These are phyloP conservation scores for Boletus edulis DNA, from an alignment of 768 basidiomycete species.

Conservation along the genomic window DNA sequence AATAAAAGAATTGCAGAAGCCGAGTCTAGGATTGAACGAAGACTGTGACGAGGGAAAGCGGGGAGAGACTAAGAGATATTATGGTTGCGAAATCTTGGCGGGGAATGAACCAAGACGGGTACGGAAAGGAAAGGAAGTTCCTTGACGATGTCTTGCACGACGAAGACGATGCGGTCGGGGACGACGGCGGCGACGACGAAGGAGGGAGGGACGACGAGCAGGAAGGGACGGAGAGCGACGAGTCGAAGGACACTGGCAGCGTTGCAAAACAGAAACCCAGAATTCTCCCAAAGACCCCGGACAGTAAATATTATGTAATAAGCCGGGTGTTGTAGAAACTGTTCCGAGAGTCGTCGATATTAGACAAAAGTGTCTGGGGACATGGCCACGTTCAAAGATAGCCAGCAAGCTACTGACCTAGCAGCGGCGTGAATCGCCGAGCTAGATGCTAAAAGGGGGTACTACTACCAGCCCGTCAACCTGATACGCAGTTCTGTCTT, in stretches of 20 bases:
- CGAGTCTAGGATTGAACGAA: constrained; percentile 23
- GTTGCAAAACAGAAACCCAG: constrained; percentile 35
- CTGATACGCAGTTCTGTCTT: no score
- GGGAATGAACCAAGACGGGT: constrained; percentile 25
- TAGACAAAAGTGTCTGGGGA: constrained; percentile 9
- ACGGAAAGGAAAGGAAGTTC: constrained; percentile 20
- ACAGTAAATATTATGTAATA: constrained; percentile 20
- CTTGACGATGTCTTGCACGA: constrained; percentile 20
- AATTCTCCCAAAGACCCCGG: constrained; percentile 36
- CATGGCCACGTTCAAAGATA: not conserved
- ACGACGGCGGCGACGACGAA: constrained; percentile 20
- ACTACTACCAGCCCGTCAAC: no score
- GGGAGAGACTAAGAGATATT: constrained; percentile 25
- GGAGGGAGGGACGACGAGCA: constrained; percentile 26
- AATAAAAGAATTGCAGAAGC: constrained; percentile 13
- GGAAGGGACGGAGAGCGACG: constrained; percentile 31
- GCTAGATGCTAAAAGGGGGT: no score
- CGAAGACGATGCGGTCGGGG: constrained; percentile 24
- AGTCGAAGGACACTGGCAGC: constrained; percentile 29
- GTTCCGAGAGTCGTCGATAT: no score
- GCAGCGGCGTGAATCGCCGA: constrained; percentile 3
- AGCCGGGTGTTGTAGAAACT: not conserved
- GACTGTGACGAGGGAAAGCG: constrained; percentile 21
- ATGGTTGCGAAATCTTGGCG: constrained; percentile 16
- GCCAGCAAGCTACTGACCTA: no score